Evolutionary conservation across 305 asterid genomes (phyloP).

Genomic region (Solanum aculeatissimum): DNA sequence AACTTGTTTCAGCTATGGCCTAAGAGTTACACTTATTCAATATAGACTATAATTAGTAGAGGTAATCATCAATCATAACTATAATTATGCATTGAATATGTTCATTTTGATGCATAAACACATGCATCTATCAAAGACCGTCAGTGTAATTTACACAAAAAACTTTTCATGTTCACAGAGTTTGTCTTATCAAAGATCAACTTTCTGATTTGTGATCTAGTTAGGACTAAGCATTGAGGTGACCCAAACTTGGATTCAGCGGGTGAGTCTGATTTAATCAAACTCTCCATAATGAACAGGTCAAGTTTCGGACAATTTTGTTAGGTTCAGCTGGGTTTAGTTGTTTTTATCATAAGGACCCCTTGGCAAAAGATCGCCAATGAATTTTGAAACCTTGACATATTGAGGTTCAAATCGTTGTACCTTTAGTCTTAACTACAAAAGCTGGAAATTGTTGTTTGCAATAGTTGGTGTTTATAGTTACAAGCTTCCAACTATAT

Average conservation of each 20-base stretch:
- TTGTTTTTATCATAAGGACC: neutral
- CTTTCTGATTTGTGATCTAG: neutral
- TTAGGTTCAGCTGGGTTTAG: neutral
- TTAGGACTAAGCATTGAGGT: neutral
- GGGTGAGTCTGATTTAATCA: neutral
- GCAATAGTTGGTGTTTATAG: neutral
- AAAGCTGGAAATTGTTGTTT: neutral
- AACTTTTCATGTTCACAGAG: neutral
- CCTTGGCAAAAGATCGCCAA: neutral
- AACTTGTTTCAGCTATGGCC: slow-evolving; percentile 4
- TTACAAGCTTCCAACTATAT: neutral
- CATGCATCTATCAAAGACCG: neutral
- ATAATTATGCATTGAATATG: neutral
- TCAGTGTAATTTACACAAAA: neutral
- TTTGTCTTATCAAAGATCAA: neutral
- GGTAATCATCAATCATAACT: neutral
- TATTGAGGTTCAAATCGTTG: neutral
- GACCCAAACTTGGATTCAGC: neutral
- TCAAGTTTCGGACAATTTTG: neutral
- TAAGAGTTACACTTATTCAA: neutral
- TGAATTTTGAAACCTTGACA: neutral
- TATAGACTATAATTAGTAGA: neutral
- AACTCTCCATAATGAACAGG: neutral
- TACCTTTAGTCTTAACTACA: neutral
- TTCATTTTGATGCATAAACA: neutral